Evolutionary conservation across 1,139 yeast genomes (phyloP), one percentile per base, ranked within the genome.

Genomic region (Tardiomyces depauwii): DNA sequence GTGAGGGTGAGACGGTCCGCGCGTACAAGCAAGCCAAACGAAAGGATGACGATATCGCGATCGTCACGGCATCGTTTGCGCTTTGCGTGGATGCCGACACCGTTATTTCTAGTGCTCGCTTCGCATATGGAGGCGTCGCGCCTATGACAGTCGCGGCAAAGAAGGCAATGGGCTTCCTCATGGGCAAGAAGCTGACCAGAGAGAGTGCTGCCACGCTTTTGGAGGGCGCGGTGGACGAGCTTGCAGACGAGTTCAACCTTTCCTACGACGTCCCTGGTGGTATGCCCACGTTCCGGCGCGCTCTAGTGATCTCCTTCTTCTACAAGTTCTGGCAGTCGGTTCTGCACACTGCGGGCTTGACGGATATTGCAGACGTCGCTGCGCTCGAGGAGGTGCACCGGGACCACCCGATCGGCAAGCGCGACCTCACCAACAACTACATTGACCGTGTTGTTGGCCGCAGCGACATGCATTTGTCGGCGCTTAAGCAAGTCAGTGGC

Each of bases 41-140:
- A 42, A 70, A 70, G 52, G 75, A 71, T 51, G 75, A 71, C 48
- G 75, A 71, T 56, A 71, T 71, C 44, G 71, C 75, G 11, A 70
- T 71, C 48, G 75, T 71, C 13, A 70, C 73, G 11, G 62, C 70
- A 1, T 67, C 72, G 45, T 49, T 68, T 46, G 49, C 66, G 19
- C 47, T 63, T 44, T 49, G 50, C 10, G 52, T 56, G 19, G 56
- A 51, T 19, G 53, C 48, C 21, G 33, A 27, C 13, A 46, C 48
- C 14, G 55, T 53, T 10, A 59, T 61, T 9, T 52, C 53, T n/a
- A 52, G 54, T 18, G 57, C 59, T 19, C 61, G 67, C 1, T 50
- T 71, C 14, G 70, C 65, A 2, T 71, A 65, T 49, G 75, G 75
- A 21, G 75, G 75, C 40, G 72, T 71, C 57, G 75, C 74, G 2